Percentiles rank a stretch among this genome's conserved stretches.
Conservation (phyloP, 176 grass and related monocot species). For the Rhipidocladum racemiflorum region DNA sequence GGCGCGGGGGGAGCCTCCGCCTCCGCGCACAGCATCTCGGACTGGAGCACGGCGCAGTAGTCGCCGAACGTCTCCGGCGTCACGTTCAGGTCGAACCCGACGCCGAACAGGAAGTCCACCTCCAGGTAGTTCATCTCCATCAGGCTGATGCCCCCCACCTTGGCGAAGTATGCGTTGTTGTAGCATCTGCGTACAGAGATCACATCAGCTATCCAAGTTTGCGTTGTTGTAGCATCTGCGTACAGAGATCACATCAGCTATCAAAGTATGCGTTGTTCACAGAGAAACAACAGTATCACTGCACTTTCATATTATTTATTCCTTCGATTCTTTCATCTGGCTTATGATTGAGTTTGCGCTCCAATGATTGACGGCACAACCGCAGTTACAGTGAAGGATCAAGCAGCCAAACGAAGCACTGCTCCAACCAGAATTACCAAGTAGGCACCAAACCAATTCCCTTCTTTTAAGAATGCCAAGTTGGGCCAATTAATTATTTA, state of each 20-base stretch:
- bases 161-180: slow-evolving; percentile 60
- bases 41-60: slow-evolving; percentile 57
- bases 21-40: slow-evolving; percentile 35
- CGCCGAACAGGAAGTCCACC: slow-evolving; percentile 54
- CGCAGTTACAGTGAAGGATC: neutral
- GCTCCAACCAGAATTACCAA: slow-evolving; percentile 48
- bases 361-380: slow-evolving; percentile 29
- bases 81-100: slow-evolving; percentile 57
- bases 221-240: slow-evolving; percentile 59
- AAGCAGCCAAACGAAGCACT: slow-evolving; percentile 19
- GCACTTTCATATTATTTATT: neutral
- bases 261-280: slow-evolving; percentile 50
- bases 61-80: slow-evolving; percentile 43
- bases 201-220: slow-evolving; percentile 5
- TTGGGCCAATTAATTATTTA: slow-evolving; percentile 39
- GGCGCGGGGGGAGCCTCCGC: slow-evolving; percentile 28
- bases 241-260: neutral
- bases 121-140: slow-evolving; percentile 69
- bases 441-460: slow-evolving; percentile 12
- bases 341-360: slow-evolving; percentile 13
- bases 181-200: slow-evolving; percentile 35
- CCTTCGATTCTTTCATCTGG: slow-evolving; percentile 8
- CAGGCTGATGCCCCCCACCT: slow-evolving; percentile 55
- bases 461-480: slow-evolving; percentile 22
- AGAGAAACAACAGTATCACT: neutral